Conservation (phyloP, 768 basidiomycete species). For the Scleroderma bovista region DNA sequence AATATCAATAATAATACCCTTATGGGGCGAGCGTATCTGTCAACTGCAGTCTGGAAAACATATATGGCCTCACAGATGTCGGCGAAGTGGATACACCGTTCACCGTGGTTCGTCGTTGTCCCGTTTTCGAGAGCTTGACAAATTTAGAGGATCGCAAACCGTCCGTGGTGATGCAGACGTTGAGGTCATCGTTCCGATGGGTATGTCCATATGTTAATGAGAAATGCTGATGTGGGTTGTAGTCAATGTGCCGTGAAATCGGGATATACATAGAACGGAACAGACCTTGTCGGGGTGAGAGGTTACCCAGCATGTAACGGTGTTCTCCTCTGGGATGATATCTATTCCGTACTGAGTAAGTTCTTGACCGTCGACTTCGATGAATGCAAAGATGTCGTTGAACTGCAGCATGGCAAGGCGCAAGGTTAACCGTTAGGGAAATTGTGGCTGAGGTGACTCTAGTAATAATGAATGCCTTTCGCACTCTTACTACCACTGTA, state of each 20-base stretch:
- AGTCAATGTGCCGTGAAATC: neutral
- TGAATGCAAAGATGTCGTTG: neutral
- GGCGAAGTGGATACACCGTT: no score
- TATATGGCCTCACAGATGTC: constrained; percentile 16
- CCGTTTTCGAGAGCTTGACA: neutral
- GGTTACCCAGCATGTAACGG: neutral
- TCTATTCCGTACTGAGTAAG: neutral
- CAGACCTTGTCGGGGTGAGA: neutral
- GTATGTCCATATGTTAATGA: constrained; percentile 18
- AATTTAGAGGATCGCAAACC: constrained; percentile 8
- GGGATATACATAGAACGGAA: neutral
- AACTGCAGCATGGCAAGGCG: neutral
- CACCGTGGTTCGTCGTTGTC: neutral
- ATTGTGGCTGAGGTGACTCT: neutral
- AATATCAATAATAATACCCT: constrained; percentile 4
- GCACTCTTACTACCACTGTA: no score
- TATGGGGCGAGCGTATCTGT: constrained; percentile 17
- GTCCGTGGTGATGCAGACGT: constrained; percentile 11
- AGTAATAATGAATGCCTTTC: no score
- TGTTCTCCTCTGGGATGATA: neutral
- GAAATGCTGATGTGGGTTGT: constrained; percentile 12
- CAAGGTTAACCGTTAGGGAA: no score
- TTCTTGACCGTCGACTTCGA: neutral
- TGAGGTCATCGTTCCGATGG: constrained; percentile 1
- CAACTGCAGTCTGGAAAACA: constrained; percentile 22